These are phyloP conservation scores for Helicosporidium sp. DNA, from an alignment of 139 green algal species.

Conservation along the genomic window DNA sequence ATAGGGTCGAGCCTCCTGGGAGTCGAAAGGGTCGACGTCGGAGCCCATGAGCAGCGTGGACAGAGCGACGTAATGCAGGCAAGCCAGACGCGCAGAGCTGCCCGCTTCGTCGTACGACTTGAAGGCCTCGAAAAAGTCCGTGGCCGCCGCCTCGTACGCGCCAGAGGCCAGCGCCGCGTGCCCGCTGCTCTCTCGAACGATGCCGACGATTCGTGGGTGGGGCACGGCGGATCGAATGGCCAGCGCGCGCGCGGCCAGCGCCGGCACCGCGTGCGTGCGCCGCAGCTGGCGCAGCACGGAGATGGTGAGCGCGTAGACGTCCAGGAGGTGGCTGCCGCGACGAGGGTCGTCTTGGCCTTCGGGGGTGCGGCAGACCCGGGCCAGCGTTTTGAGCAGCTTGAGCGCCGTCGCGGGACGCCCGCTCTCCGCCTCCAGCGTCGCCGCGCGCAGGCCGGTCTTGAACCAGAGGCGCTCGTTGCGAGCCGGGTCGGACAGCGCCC, in stretches of 20 bases:
- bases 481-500: conserved; percentile 54
- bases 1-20: conserved; percentile 79
- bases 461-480: conserved; percentile 97
- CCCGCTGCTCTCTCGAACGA: conserved; percentile 90
- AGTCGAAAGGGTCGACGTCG: conserved; percentile 88
- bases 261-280: conserved; percentile 83
- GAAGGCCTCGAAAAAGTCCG: conserved; percentile 99
- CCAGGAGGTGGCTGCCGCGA: conserved; percentile 95
- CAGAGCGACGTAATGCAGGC: conserved; percentile 97
- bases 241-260: conserved; percentile 54
- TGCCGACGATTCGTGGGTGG: conserved; percentile 90
- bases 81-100: conserved; percentile 51
- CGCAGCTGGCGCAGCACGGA: conserved; percentile 83
- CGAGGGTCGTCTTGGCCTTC: conserved; percentile 80
- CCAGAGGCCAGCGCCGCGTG: conserved; percentile 97
- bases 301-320: conserved; percentile 95
- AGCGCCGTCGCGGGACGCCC: conserved; percentile 47
- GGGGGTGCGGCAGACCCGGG: conserved; percentile 55
- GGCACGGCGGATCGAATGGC: conserved; percentile 83
- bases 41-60: conserved; percentile 94
- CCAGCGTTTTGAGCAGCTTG: conserved; percentile 65
- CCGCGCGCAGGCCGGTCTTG: conserved; percentile 95
- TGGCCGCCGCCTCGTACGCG: conserved; percentile 67
- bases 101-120: conserved; percentile 94
- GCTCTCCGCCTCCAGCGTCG: conserved; percentile 66